Conservation (phyloP, 75 land plant species). For the Chamaecyparis obtusa region DNA sequence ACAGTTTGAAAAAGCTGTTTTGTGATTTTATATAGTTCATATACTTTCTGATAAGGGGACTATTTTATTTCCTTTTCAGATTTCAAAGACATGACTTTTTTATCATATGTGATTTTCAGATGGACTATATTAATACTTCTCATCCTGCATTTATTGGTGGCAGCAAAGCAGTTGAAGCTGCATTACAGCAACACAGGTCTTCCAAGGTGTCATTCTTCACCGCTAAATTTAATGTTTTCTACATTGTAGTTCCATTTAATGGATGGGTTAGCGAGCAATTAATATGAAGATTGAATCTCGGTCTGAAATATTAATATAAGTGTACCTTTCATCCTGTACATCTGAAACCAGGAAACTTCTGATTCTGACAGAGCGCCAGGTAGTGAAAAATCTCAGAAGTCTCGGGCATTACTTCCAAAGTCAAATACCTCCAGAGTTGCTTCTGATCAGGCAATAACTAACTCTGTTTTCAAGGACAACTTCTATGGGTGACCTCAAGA, state of each 20-base stretch:
- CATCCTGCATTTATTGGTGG: conserved; percentile 97
- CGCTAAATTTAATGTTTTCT: conserved; percentile 53
- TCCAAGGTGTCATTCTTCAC: conserved; percentile 40
- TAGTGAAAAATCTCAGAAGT: conserved; percentile 45
- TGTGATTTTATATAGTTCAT: background rate
- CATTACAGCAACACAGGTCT: conserved; percentile 65
- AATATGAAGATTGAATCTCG: background rate
- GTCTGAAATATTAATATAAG: background rate
- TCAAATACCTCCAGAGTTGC: conserved; percentile 49
- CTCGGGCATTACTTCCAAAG: conserved; percentile 74
- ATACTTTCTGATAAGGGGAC: background rate
- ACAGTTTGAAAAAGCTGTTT: background rate
- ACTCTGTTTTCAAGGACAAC: background rate
- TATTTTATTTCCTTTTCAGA: background rate
- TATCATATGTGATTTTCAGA: conserved; percentile 36
- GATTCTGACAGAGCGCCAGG: conserved; percentile 38
- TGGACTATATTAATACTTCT: conserved; percentile 99
- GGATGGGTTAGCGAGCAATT: background rate
- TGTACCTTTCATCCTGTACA: background rate
- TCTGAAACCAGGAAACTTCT: conserved; percentile 32
- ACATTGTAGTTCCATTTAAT: background rate
- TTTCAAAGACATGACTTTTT: background rate
- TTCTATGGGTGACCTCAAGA: background rate
- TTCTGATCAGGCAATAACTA: conserved; percentile 39
- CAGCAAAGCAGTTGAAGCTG: conserved; percentile 87